phyloP scores from a whole-genome alignment of 2,329 filamentous ascomycete genomes.

The Lecanicillium sp. region DNA sequence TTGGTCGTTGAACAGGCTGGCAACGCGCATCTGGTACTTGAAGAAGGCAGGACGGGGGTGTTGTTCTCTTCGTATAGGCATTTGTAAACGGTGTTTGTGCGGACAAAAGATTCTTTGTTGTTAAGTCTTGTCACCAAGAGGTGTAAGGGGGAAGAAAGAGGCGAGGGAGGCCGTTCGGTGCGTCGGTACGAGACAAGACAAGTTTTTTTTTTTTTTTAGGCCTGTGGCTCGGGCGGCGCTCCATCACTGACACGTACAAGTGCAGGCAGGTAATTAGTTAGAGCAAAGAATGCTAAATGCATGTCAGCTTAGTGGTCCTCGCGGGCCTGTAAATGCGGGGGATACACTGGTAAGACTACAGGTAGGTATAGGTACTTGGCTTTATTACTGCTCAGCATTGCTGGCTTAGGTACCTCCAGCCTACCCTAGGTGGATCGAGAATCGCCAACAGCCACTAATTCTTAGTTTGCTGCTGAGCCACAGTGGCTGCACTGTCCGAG shows the following conservation, averaged over 20 bases:
- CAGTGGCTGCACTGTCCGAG: neutral
- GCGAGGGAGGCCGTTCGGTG: neutral
- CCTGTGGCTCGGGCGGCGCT: neutral
- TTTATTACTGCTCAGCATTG: too few relatives aligned
- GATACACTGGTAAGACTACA: neutral
- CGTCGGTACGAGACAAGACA: constrained; percentile 4
- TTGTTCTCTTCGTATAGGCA: constrained; percentile 48
- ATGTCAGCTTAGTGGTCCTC: constrained; percentile 7
- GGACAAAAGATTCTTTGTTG: constrained; percentile 4
- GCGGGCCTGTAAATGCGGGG: neutral
- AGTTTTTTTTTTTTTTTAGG: constrained; percentile 9
- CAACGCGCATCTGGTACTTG: constrained; percentile 53
- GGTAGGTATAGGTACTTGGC: too few relatives aligned
- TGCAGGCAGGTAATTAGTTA: too few relatives aligned
- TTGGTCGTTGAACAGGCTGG: constrained; percentile 40
- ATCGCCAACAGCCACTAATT: neutral
- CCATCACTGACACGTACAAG: constrained; percentile 3
- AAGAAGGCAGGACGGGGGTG: constrained; percentile 43
- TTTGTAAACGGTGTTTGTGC: constrained; percentile 33
- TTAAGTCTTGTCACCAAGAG: constrained; percentile 20
- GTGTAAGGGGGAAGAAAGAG: constrained; percentile 21
- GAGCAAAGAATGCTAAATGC: constrained; percentile 2
- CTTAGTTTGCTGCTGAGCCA: neutral
- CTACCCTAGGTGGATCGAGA: constrained; percentile 1
- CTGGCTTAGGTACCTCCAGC: too few relatives aligned